Percentiles rank a stretch among this genome's conserved stretches.
These are phyloP conservation scores for Tetrahymena borealis DNA, from an alignment of 73 alveolate species.

Conservation along the genomic window DNA sequence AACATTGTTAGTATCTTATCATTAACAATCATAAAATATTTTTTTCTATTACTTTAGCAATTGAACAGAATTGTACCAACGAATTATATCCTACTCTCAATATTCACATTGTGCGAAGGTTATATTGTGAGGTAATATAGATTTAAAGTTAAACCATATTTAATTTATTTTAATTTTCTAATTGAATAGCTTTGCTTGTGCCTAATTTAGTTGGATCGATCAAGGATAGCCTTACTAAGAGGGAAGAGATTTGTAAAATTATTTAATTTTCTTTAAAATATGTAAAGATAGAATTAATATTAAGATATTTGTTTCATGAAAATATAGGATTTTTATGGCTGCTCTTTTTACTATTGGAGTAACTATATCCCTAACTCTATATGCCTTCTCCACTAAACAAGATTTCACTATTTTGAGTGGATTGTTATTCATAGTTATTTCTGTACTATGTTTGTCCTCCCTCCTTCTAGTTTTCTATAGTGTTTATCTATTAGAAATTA, in stretches of 20 bases:
- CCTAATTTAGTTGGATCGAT: background rate
- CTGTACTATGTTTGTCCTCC: constrained; percentile 37
- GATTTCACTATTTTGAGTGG: constrained; percentile 84
- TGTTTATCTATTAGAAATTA: background rate
- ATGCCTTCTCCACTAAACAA: constrained; percentile 73
- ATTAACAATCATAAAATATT: background rate
- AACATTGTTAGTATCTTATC: background rate
- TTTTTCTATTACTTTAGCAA: background rate
- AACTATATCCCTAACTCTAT: constrained; percentile 71
- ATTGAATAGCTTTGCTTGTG: background rate
- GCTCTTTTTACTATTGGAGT: constrained; percentile 80
- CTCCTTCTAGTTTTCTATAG: constrained; percentile 29
- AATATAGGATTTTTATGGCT: constrained; percentile 71
- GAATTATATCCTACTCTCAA: constrained; percentile 65
- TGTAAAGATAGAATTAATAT: no score
- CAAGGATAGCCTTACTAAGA: background rate
- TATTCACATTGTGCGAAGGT: constrained; percentile 79
- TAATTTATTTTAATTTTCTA: background rate
- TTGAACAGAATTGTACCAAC: constrained; percentile 71
- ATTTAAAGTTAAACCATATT: background rate
- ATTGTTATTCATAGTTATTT: constrained; percentile 17
- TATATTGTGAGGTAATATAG: constrained; percentile 58
- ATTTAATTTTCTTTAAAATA: background rate
- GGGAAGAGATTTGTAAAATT: background rate
- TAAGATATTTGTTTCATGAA: no score